These are phyloP conservation scores for Cornus suecica DNA, from an alignment of 148 eudicot genomes.

Conservation along the genomic window DNA sequence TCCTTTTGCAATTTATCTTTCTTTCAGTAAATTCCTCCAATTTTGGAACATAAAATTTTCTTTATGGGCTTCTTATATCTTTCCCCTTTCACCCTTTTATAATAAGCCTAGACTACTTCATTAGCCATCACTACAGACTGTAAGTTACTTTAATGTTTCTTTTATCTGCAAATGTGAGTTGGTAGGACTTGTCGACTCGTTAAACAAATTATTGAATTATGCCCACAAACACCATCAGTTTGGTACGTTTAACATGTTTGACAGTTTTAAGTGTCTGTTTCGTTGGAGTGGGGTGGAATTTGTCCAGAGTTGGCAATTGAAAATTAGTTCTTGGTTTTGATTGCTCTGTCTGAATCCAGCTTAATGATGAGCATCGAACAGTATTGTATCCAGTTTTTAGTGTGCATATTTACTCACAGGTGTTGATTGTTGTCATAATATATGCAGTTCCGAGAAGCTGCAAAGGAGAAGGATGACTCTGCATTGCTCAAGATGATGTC, in stretches of 20 bases:
- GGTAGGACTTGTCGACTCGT: neutral
- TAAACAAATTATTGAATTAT: neutral
- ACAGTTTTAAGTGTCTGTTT: neutral
- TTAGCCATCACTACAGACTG: neutral
- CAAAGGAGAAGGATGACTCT: conserved; percentile 48
- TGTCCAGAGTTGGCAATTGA: neutral
- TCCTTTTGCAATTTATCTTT: too few relatives aligned
- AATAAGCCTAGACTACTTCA: neutral
- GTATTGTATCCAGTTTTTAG: neutral
- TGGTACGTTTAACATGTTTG: neutral
- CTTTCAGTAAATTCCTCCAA: too few relatives aligned
- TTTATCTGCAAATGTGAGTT: neutral
- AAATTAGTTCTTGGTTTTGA: neutral
- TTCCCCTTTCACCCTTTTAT: too few relatives aligned
- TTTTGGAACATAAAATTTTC: too few relatives aligned
- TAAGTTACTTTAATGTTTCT: neutral
- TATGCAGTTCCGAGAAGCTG: conserved; percentile 84
- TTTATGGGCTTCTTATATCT: too few relatives aligned
- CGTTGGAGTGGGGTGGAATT: neutral
- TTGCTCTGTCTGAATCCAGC: neutral
- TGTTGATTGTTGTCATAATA: neutral
- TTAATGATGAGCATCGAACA: neutral
- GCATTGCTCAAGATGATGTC: conserved; percentile 77
- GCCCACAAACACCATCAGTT: neutral
- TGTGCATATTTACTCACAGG: neutral